Evolutionary conservation across 352 stramenopile species (phyloP).

Genomic region (Pythium grandisporangium): DNA sequence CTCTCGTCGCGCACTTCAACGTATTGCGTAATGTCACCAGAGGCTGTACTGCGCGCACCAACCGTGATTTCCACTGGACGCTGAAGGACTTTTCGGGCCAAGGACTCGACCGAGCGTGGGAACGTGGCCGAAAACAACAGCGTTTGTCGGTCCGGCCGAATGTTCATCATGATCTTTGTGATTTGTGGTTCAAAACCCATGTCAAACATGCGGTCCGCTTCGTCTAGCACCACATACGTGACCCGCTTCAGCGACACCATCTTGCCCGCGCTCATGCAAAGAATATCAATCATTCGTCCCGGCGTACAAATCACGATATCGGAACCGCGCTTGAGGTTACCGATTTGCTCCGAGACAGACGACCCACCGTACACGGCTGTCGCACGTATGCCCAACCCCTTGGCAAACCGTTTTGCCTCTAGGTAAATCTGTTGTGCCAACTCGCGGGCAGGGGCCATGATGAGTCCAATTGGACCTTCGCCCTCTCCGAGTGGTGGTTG

Average conservation of each 20-base stretch:
- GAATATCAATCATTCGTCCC: constrained; percentile 98
- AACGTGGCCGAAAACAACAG: constrained; percentile 99
- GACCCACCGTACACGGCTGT: constrained; percentile 95
- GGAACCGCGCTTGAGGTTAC: constrained; percentile 96
- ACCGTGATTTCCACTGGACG: constrained; percentile 97
- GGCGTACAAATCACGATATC: constrained; percentile 98
- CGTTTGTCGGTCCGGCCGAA: constrained; percentile 87
- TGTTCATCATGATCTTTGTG: constrained; percentile 92
- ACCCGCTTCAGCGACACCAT: constrained; percentile 95
- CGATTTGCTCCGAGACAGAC: constrained; percentile 97
- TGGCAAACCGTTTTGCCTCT: constrained; percentile 93
- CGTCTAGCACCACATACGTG: constrained; percentile 98
- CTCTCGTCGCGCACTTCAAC: constrained; percentile 98
- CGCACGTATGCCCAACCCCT: constrained; percentile 85
- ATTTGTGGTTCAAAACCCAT: constrained; percentile 99
- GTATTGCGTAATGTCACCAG: constrained; percentile 96
- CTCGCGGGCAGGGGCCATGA: constrained; percentile 97
- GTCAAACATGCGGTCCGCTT: constrained; percentile 99
- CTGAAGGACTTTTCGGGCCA: constrained; percentile 86
- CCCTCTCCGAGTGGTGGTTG: constrained; percentile 87
- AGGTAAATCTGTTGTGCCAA: constrained; percentile 98
- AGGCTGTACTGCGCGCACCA: constrained; percentile 93
- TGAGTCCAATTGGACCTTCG: constrained; percentile 96
- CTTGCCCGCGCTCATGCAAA: constrained; percentile 96
- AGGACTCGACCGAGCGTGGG: constrained; percentile 86